Evolutionary conservation across 352 stramenopile genomes (phyloP), one percentile per base, ranked within the genome.

Genomic region (Chrysophaeum taylorii): DNA sequence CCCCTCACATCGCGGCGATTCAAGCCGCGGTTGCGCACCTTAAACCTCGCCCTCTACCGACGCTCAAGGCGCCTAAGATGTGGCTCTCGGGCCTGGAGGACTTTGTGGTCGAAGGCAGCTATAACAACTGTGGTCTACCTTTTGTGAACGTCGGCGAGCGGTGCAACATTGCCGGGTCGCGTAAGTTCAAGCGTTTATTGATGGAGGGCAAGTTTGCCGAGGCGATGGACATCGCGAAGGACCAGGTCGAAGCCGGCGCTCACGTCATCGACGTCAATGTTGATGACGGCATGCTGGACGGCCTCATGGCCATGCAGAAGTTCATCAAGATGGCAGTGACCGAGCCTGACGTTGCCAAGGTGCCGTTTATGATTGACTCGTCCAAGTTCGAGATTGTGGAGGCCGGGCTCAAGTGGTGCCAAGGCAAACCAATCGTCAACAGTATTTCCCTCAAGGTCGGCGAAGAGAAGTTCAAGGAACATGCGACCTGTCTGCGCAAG

Each of bases 211-310:
- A 98, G 73, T 98, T 96, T 76, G 86, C 76, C 66, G 88, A 88
- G 70, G 91, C 90, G 27, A 97, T 98, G 92, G 91, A 97, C 64
- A 93, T 98, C 76, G 92, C 92, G 2, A 94, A 94, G 71, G 85
- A 96, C 69, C 92, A 97, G 76, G 91, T 98, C 7, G 93, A 96
- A 70, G 93, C 97, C 74, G 93, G 93, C 61, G 93, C 93, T 31
- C 94, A 97, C 84, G 91, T 97, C 14, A 94, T 98, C 76, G 92
- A 98, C 79, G 94, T 98, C 72, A 98, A 98, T 79, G 89, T 98
- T n/a, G 93, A 98, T 75, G 93, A 98, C 75, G 93, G 93, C 72
- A 94, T 98, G 81, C 78, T 98, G 39, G 93, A 98, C 75, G 92
- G 93, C 63, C 76, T 97, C 54, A 85, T 88, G 7, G 91, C 91